phyloP scores from a whole-genome alignment of 345 rosid species.

The Mallotus nudiflorus region DNA sequence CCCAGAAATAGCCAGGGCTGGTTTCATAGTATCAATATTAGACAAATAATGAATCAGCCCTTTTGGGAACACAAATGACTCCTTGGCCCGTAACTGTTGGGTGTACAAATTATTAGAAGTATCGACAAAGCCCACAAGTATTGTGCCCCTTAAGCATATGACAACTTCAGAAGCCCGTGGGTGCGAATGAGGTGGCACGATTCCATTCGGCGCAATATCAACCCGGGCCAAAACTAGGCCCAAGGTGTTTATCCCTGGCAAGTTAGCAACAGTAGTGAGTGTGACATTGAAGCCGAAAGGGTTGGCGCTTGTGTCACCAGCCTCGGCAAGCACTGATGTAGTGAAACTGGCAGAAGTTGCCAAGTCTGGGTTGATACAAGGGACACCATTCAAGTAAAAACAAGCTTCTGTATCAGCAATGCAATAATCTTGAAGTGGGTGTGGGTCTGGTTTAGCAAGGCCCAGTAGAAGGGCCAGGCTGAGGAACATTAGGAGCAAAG shows the following conservation, averaged over 20 bases:
- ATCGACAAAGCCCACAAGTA: slow-evolving; percentile 66
- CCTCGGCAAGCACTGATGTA: slow-evolving; percentile 56
- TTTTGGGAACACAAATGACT: slow-evolving; percentile 68
- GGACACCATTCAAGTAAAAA: slow-evolving; percentile 48
- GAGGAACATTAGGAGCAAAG: slow-evolving; percentile 19
- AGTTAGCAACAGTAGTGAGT: slow-evolving; percentile 40
- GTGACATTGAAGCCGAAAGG: slow-evolving; percentile 60
- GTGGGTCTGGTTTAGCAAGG: slow-evolving; percentile 52
- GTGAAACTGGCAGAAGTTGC: slow-evolving; percentile 46
- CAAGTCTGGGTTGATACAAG: slow-evolving; percentile 51
- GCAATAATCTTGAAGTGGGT: slow-evolving; percentile 78
- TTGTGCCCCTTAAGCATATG: slow-evolving; percentile 49
- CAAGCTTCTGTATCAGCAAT: slow-evolving; percentile 45
- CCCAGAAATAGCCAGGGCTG: slow-evolving; percentile 69
- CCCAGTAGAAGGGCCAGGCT: slow-evolving; percentile 36
- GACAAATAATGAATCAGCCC: slow-evolving; percentile 63
- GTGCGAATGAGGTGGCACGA: slow-evolving; percentile 60
- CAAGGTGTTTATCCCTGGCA: slow-evolving; percentile 78
- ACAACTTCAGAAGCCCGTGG: slow-evolving; percentile 82
- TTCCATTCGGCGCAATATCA: slow-evolving; percentile 45
- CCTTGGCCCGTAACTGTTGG: slow-evolving; percentile 53
- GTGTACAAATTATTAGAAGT: slow-evolving; percentile 51
- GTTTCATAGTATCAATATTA: slow-evolving; percentile 38
- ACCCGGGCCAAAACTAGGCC: slow-evolving; percentile 66
- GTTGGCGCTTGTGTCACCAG: slow-evolving; percentile 45